Base-by-base conservation (phyloP, 2,329 filamentous ascomycete genomes). In the Teratosphaeria gauchensis region DNA sequence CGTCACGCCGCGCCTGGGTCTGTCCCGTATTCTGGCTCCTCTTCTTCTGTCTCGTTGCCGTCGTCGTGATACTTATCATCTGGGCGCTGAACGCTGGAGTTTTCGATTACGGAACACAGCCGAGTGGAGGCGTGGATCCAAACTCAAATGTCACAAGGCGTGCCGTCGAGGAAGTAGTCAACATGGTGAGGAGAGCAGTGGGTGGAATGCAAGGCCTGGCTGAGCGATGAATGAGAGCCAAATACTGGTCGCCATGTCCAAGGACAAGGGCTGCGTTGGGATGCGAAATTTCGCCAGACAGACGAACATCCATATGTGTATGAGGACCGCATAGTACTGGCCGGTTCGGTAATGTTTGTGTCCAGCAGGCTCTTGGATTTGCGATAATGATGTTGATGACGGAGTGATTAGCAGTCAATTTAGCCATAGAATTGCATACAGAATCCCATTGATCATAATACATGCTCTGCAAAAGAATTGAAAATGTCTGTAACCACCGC, bases 1-100 rank as follows among this genome's bases (percentile, higher is more conserved):
- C 73, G 57, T 66, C 69, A 4, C 76, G 75, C 53, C 74, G 78
- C 9, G 32, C 32, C 46, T 76, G 76, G 24, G 73, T 83, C 56
- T 80, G 77, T 64, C 78, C 73, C 71, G 61, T 64, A 14, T 80
- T 79, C 65, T 80, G 77, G 78, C 59, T 76, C 2, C 63, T 64
- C n/a, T 71, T 80, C 55, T 63, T 77, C n/a, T 70, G 74, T 2
- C 56, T 82, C 9, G 70, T 80, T 0, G 75, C 73, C 0, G 77
- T 72, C 0, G 69, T 78, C 1, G 75, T 80, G 11, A 72, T 77
- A 1, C 69, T 77, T 0, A 66, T 82, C 0, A 69, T 81, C 60
- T 77, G 78, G 70, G 58, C 78, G 59, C 69, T 71, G 58, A 61
- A 63, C 30, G 68, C 58, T 14, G 70, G 69, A 1, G 52, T 64